Evolutionary conservation across 768 basidiomycete genomes (phyloP), one percentile per base, ranked within the genome.

Genomic region (Dioszegia aurantiaca): DNA sequence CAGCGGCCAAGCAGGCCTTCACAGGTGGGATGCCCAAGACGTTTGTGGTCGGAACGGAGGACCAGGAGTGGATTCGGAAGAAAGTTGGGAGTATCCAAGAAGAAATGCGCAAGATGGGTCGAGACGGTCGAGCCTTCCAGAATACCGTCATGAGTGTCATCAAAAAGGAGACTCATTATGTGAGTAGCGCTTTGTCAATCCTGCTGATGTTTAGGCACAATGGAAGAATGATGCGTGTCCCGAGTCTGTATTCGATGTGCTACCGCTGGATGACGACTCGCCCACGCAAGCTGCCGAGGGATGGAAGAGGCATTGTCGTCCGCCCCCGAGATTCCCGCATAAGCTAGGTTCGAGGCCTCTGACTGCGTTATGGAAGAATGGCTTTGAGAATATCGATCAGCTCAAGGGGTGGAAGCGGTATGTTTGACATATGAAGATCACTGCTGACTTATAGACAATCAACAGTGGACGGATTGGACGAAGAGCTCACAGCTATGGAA

Each of bases 171-270:
- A 52, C 60, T 27, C 65, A 73, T 55, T 70, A 70, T 44, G 68
- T 68, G 54, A 61, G 66, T 64, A 17, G 17, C n/a, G 27, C 24
- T 26, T 23, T n/a, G 51, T 23, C 11, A 14, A 19, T 16, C 23
- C 4, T n/a, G 51, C 36, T 53, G 23, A 53, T 27, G 9, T 16
- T 14, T 40, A 73, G 71, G 72, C 72, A 2, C 64, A 70, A 67
- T 73, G 72, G 72, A 73, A 73, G 53, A 73, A 70, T 41, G 69
- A 68, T 17, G 62, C 56, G 8, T 70, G 72, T 58, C 69, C 69
- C 0, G 69, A 70, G 55, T 43, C 36, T 4, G 59, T 63, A 6
- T 73, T 73, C 48, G 69, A 70, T 48, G 49, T 70, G 16, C 65
- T 64, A 0, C 69, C 72, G 4, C 26, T 70, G 28, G 58, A 60